phyloP scores from a whole-genome alignment of 2,329 filamentous ascomycete species.

The Colletotrichum chrysophilum region DNA sequence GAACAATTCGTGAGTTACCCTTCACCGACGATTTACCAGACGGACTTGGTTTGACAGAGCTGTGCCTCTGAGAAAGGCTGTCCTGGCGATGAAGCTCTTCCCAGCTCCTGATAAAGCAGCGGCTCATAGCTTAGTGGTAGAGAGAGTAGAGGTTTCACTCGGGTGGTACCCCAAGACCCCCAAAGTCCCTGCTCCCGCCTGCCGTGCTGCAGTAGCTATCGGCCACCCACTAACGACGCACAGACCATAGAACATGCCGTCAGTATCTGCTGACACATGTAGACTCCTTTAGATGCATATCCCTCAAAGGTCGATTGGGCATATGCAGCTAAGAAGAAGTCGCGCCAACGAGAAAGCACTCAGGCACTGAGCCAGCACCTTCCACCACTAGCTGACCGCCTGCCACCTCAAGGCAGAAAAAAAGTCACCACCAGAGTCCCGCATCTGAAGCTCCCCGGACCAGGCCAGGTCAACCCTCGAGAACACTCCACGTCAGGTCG shows the following conservation, averaged over 20 bases:
- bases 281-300: neutral
- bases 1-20: rapidly evolving
- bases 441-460: constrained; percentile 20
- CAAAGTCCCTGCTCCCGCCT: constrained; percentile 2
- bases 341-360: neutral
- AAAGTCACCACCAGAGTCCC: constrained; percentile 22
- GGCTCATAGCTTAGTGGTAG: neutral
- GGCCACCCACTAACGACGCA: neutral
- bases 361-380: constrained; percentile 19
- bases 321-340: neutral
- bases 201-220: neutral
- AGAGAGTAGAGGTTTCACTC: constrained; percentile 2
- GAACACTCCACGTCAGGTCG: constrained; percentile 21
- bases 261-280: neutral
- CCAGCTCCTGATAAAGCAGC: constrained; percentile 5
- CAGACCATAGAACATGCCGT: neutral
- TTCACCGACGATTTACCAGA: neutral
- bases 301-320: rapidly evolving
- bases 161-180: neutral
- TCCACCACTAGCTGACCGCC: constrained; percentile 18
- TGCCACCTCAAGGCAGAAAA: constrained; percentile 22
- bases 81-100: neutral
- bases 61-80: neutral
- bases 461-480: constrained; percentile 20
- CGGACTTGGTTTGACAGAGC: neutral